Conservation (phyloP, 495 filamentous ascomycete species). For the Neurospora sp. region DNA sequence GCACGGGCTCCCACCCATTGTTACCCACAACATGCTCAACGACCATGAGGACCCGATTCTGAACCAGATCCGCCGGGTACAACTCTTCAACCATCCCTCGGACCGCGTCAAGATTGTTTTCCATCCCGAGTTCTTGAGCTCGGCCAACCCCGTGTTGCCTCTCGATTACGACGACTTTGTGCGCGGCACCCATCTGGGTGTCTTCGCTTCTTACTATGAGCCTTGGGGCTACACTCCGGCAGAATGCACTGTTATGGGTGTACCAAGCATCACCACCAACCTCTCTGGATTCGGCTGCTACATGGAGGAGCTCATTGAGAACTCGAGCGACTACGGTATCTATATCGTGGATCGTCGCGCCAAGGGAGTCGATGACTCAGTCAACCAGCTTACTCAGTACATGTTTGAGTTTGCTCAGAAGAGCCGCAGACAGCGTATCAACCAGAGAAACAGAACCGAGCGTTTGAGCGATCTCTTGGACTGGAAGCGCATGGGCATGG, state of each 20-base stretch:
- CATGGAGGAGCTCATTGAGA: slow-evolving; percentile 99
- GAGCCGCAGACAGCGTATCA: slow-evolving; percentile 91
- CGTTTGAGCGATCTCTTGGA: slow-evolving; percentile 88
- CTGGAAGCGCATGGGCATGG: slow-evolving; percentile 99
- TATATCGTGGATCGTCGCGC: slow-evolving; percentile 94
- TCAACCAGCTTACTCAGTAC: slow-evolving; percentile 84
- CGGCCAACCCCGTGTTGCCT: slow-evolving; percentile 87
- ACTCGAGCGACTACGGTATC: slow-evolving; percentile 94
- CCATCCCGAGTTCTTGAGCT: slow-evolving; percentile 95
- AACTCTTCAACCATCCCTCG: slow-evolving; percentile 89
- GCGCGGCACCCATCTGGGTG: slow-evolving; percentile 86
- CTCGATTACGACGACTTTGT: slow-evolving; percentile 99
- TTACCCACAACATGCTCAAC: slow-evolving; percentile 99
- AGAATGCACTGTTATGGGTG: slow-evolving; percentile 98
- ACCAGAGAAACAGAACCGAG: slow-evolving; percentile 97
- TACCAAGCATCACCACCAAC: slow-evolving; percentile 97
- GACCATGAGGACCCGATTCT: slow-evolving; percentile 88
- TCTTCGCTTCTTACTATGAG: slow-evolving; percentile 97
- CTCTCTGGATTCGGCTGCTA: slow-evolving; percentile 97
- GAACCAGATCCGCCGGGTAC: slow-evolving; percentile 91
- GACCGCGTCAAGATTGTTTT: slow-evolving; percentile 97
- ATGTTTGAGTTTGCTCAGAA: slow-evolving; percentile 96
- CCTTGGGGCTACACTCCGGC: slow-evolving; percentile 98
- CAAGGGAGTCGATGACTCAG: slow-evolving; percentile 95
- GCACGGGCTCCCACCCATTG: slow-evolving; percentile 79